Base-by-base conservation (phyloP, 2,329 filamentous ascomycete genomes). In the Sphaerulina populicola region DNA sequence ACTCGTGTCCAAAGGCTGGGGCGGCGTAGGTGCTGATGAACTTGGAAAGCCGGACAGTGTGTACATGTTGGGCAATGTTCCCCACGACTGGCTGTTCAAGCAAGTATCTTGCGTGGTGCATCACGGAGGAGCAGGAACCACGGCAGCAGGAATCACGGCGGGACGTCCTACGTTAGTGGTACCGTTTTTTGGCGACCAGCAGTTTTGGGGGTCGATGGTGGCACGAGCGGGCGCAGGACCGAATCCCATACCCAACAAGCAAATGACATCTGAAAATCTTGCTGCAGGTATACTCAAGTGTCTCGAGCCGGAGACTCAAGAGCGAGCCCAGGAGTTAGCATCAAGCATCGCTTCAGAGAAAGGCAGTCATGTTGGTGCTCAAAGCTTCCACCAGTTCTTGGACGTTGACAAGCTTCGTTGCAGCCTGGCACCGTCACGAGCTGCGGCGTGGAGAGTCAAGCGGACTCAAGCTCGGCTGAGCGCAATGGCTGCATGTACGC, bases 401-500 rank as follows among this genome's bases (percentile, higher is more conserved):
- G 72, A 85, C 46, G 66, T 82, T 4, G 78, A 86, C 53, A 73
- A 73, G n/a, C 64, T 93, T 53, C 75, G 83, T 51, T 94, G 88
- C 65, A 77, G 79, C 6, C 62, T 94, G 21, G 77, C 81, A 23
- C 86, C 86, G 0, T 77, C 77, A 45, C 76, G 81, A 33, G 76
- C 79, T 1, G 88, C 89, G 0, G 81, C 83, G 0, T 94, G 88
- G 88, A 77, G 82, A 23, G 72, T 93, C 6, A 81, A 80, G 59
- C 76, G 81, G 37, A 86, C 82, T 0, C 73, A 84, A 53, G 75
- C 85, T 14, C 75, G 75, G 2, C 70, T 94, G 9, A 90, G 85
- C 62, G 76, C 85, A 0, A 74, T 94, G 52, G 87, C 86, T 10
- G 86, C 85, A 2, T 77, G 82, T 4, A 77, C 83, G 0, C 69